Evolutionary conservation across 305 asterid species (phyloP), one percentile per base, ranked within the genome.

Genomic region (Fraxinus platypoda): DNA sequence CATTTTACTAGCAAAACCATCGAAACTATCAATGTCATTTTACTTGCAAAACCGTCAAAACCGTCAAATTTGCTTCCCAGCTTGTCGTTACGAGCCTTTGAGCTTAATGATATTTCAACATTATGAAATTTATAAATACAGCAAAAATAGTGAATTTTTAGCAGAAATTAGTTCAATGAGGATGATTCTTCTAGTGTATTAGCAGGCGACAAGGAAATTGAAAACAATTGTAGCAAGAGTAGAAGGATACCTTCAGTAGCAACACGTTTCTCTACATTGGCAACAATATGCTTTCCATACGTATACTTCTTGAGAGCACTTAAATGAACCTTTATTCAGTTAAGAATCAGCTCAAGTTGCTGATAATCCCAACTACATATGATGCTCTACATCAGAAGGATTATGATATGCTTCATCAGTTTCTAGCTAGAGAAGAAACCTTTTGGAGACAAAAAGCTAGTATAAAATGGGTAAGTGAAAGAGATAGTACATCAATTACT

Each of bases 211-310:
- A n/a, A n/a, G n/a, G n/a, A n/a, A n/a, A n/a, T n/a, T n/a, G n/a
- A n/a, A n/a, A n/a, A n/a, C n/a, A n/a, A n/a, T n/a, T n/a, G n/a
- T n/a, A 41, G 52, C 17, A 41, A 41, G 52, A 41, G 13, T 41
- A 41, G 52, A 41, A 41, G 52, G 13, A 41, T 90, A 92, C 97
- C 97, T 89, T 95, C 97, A 84, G 95, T 86, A 38, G 93, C 91
- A 66, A 92, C 93, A 43, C 91, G 95, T 86, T 91, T 92, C 93
- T 92, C 97, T 57, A 90, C 92, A 76, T 93, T 94, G 41, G 95
- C 90, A 73, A 91, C 92, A 13, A 91, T 90, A 81, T 93, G 97
- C 85, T 91, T 93, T 78, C 95, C 95, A 17, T 90, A 93, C 3
- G 97, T 89, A 81, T 89, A 90, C 78, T 89, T 89, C 84, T 90